phyloP scores from a whole-genome alignment of 2,329 filamentous ascomycete species.

The Sclerotinia minor region DNA sequence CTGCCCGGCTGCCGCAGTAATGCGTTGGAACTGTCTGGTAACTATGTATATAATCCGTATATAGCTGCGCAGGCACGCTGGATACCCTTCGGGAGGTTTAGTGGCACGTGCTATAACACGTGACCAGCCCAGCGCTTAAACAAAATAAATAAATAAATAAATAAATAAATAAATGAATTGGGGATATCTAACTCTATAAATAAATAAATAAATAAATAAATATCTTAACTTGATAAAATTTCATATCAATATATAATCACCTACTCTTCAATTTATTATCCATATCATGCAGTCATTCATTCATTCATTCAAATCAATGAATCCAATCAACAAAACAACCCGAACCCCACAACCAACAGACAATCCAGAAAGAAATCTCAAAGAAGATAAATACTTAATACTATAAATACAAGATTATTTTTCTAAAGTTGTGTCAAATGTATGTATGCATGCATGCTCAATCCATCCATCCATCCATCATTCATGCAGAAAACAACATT shows the following conservation, averaged over 20 bases:
- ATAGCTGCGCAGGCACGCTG: too few relatives aligned
- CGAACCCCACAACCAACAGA: background rate
- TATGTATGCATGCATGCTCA: conserved; percentile 12
- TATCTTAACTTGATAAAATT: too few relatives aligned
- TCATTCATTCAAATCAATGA: background rate
- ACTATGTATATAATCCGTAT: too few relatives aligned
- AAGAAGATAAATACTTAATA: background rate
- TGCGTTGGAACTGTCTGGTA: too few relatives aligned
- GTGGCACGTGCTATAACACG: too few relatives aligned
- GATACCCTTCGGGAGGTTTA: too few relatives aligned
- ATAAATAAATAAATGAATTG: too few relatives aligned
- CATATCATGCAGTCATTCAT: background rate
- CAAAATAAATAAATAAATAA: too few relatives aligned
- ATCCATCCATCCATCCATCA: conserved; percentile 10
- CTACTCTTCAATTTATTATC: background rate
- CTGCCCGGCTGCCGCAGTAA: too few relatives aligned
- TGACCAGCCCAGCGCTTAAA: too few relatives aligned
- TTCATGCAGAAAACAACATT: conserved; percentile 11
- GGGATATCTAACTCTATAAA: too few relatives aligned
- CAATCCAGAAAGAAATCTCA: background rate
- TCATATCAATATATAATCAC: background rate
- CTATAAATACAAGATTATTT: conserved; percentile 15
- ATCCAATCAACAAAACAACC: background rate
- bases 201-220: too few relatives aligned
- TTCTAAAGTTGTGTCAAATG: background rate